A percentile compares a stretch with the other conserved stretches of the same genome.
Conservation (phyloP, 176 grass and related monocot genomes). For the Puccinellia tenuiflora region DNA sequence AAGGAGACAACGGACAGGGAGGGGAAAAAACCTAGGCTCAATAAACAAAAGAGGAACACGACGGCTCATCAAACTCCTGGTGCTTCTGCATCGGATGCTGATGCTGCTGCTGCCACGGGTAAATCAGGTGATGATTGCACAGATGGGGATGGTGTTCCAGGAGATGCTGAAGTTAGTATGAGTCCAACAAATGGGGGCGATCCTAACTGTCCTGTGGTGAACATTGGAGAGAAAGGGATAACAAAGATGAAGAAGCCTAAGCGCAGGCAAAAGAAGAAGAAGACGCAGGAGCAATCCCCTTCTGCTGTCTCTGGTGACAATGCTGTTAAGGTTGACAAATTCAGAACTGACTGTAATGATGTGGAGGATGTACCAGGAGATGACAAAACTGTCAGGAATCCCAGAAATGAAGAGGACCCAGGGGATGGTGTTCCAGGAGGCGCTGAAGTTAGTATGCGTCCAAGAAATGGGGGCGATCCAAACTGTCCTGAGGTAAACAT, state of each 20-base stretch:
- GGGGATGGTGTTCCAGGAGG: not conserved
- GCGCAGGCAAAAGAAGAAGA: not conserved
- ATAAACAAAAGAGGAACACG: conserved; percentile 21
- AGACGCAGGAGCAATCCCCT: not conserved
- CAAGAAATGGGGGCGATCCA: conserved; percentile 9
- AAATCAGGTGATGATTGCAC: not conserved
- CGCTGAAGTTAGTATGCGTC: not conserved
- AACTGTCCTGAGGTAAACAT: not conserved
- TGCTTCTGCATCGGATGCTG: not conserved
- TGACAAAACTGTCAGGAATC: not conserved
- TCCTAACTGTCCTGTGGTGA: not conserved
- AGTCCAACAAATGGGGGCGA: conserved; percentile 6
- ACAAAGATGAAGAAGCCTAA: not conserved
- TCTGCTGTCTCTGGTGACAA: not conserved
- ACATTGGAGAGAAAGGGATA: not conserved
- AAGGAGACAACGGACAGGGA: not conserved
- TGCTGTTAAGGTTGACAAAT: not conserved
- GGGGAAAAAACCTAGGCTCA: not conserved
- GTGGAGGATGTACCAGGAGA: conserved; percentile 2
- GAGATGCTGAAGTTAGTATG: not conserved
- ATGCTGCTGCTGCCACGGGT: not conserved
- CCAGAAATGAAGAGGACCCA: not conserved
- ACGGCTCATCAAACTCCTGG: not conserved
- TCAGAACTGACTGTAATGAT: not conserved
- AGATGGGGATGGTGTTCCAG: not conserved